These are phyloP conservation scores for Neurospora sp. DNA, from an alignment of 2,329 filamentous ascomycete genomes.

Conservation along the genomic window DNA sequence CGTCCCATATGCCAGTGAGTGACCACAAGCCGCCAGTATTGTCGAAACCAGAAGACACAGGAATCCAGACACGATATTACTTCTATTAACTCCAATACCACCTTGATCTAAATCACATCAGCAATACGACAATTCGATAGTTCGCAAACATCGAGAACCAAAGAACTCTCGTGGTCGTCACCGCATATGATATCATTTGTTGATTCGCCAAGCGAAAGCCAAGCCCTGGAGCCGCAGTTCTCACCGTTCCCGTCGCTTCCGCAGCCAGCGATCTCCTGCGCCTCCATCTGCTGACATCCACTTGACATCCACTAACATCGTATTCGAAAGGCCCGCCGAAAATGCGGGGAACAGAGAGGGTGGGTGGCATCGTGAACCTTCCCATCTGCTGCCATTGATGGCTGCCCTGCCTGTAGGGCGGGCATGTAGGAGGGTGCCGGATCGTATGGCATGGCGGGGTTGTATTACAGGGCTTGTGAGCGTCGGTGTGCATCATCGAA, in stretches of 20 bases:
- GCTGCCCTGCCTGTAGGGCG: neutral
- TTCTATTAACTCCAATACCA: neutral
- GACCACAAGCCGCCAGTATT: too few relatives aligned
- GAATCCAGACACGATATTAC: too few relatives aligned
- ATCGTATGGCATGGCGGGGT: neutral
- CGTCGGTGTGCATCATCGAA: neutral
- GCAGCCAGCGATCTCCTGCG: neutral
- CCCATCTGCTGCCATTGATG: neutral
- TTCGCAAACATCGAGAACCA: neutral
- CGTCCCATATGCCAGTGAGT: too few relatives aligned
- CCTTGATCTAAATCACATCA: neutral
- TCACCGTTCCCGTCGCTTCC: neutral
- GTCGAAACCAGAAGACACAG: too few relatives aligned
- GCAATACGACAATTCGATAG: neutral
- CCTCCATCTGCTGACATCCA: neutral
- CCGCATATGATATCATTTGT: neutral
- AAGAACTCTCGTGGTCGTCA: neutral
- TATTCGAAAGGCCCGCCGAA: neutral
- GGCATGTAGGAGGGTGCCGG: neutral
- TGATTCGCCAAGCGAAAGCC: neutral
- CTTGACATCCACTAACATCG: neutral
- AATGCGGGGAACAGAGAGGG: neutral
- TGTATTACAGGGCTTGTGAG: neutral
- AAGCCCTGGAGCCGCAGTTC: neutral
- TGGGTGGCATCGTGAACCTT: neutral